Evolutionary conservation across 805 yeast species (phyloP), one percentile per base, ranked within the genome.

Genomic region (Torulaspora indica): DNA sequence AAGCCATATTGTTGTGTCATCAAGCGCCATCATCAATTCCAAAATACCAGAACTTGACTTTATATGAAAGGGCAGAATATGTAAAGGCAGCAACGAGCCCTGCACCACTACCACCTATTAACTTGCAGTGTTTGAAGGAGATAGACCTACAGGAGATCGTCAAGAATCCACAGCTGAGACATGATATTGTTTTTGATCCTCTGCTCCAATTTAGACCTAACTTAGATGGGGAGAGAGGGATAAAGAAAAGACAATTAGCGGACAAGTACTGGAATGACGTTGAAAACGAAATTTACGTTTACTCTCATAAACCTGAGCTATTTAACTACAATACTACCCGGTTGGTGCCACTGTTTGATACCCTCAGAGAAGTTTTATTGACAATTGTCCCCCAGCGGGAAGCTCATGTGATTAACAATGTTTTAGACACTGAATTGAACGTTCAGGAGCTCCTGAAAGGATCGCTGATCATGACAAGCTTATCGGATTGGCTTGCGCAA

Each of bases 181-280:
- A 90, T 64, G 98, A 91, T 63, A 86, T 91, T 42, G 73, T 88
- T 10, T 90, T 90, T 61, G 96, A 90, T 68, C 95, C 96, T 13
- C 86, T 85, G 58, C 71, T 90, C 47, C 96, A 89, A 69, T 87
- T 90, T 64, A 77, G 97, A 61, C 95, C 95, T 23, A 86, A 87
- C 58, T 70, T 89, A 53, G 96, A 86, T 62, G 95, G 95, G 40
- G 97, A 90, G 66, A 72, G 96, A 40, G 95, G 95, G 22, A 75
- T 80, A 47, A 75, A 89, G 43, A 87, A 89, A 73, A 82, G 79
- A 66, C 64, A 74, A 45, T 72, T 82, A 35, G 82, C 88, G 38
- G 95, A 87, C 60, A 80, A 76, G 56, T 90, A 89, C 68, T 89
- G 96, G 96, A 68, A 69, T 27, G 85, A 84, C 52, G 79, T 90